These are phyloP conservation scores for Fusarium siculi DNA, from an alignment of 2,329 filamentous ascomycete species.

Conservation along the genomic window DNA sequence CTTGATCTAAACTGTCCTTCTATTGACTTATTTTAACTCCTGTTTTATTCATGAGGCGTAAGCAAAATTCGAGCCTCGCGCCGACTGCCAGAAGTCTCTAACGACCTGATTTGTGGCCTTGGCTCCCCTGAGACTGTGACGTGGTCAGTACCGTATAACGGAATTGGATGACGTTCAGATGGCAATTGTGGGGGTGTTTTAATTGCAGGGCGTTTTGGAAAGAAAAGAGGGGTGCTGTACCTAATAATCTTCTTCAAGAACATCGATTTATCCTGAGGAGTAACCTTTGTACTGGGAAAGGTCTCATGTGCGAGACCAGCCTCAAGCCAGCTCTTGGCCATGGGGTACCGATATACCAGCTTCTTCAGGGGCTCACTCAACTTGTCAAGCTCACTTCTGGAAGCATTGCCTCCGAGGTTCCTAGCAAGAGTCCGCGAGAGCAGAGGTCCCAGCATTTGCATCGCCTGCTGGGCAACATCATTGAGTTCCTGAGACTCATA, in stretches of 20 bases:
- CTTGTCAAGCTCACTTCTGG: conserved; percentile 77
- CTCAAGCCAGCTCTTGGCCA: conserved; percentile 71
- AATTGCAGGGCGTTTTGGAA: too few species aligned
- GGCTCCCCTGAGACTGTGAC: conserved; percentile 68
- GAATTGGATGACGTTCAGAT: background rate
- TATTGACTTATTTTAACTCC: background rate
- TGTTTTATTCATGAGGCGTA: conserved; percentile 62
- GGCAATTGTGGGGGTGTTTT: background rate
- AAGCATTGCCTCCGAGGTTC: conserved; percentile 75
- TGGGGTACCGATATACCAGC: conserved; percentile 66
- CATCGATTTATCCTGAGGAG: conserved; percentile 66
- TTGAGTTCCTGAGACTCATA: conserved; percentile 56
- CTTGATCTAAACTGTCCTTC: background rate
- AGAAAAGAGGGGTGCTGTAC: conserved; percentile 48
- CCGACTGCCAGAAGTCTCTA: conserved; percentile 78
- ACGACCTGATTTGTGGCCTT: conserved; percentile 74
- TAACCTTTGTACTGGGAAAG: conserved; percentile 70
- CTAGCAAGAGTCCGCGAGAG: conserved; percentile 69
- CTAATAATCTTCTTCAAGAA: conserved; percentile 75
- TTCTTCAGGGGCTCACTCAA: conserved; percentile 78
- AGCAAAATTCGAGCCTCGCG: conserved; percentile 69
- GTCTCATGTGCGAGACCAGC: conserved; percentile 64
- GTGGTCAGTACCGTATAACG: background rate
- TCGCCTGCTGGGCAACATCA: conserved; percentile 58
- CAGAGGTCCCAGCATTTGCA: conserved; percentile 69